Evolutionary conservation across 331 rosid species (phyloP), one percentile per base, ranked within the genome.

Genomic region (Spiraea crenata): DNA sequence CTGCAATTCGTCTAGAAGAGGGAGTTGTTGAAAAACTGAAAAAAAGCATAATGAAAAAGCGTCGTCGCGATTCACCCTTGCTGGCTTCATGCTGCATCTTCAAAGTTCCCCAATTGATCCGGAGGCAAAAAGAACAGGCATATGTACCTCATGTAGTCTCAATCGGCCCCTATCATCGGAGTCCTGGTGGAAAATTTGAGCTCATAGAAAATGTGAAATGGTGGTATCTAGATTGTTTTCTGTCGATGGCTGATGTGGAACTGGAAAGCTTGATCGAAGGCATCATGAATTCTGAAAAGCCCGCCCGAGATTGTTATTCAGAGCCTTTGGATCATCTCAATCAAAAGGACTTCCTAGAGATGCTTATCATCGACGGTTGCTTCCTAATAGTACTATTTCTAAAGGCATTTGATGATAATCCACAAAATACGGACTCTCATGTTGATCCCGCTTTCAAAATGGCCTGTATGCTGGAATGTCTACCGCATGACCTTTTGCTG

Each of bases 331-430:
- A 2, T 5, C 8, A 0, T 16, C 14, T 34, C 25, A 2, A 3
- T 5, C n/a, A 2, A 2, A 9, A 19, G 1, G 55, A 70, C 2
- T 65, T 80, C 31, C n/a, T 75, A 16, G 10, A 60, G n/a, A 52
- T 75, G 52, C 12, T 80, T 19, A 50, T 80, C 2, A 19, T 75
- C 4, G 83, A 80, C 13, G 77, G 83, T 42, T 74, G 77, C 64
- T 80, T 80, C 52, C 4, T 80, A n/a, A 39, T 80, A 1, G 80
- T 75, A 25, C 37, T 75, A 4, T 71, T 80, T 5, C 77, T 56
- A 13, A 75, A 38, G 54, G 0, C 0, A 0, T 0, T 0, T 5
- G 0, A 1, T n/a, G n/a, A n/a, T n/a, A n/a, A n/a, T n/a, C n/a
- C n/a, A n/a, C n/a, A n/a, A n/a, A n/a, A n/a, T n/a, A n/a, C n/a